Conservation (phyloP, 2,329 filamentous ascomycete species). For the Colletotrichum sp. region DNA sequence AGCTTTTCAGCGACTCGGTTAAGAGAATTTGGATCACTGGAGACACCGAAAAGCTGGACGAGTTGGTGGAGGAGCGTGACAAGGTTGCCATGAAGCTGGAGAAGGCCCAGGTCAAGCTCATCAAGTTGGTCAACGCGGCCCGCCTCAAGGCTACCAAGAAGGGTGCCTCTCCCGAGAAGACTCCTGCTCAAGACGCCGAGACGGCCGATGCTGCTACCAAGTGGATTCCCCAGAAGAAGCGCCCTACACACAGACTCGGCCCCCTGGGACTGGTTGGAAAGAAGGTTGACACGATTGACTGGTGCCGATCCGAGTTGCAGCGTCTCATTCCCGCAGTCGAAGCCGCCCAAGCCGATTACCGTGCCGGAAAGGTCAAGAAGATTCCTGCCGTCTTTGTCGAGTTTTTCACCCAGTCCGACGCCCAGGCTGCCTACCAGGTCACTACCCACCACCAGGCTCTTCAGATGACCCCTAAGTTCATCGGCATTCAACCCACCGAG, state of each 20-base stretch:
- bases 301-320: slow-evolving; percentile 77
- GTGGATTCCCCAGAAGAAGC: slow-evolving; percentile 75
- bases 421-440: slow-evolving; percentile 86
- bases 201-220: slow-evolving; percentile 70
- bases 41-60: slow-evolving; percentile 77
- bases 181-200: slow-evolving; percentile 63
- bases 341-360: slow-evolving; percentile 70
- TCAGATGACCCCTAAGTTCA: slow-evolving; percentile 85
- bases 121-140: slow-evolving; percentile 77
- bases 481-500: slow-evolving; percentile 82
- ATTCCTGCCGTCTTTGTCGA: slow-evolving; percentile 88
- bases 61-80: slow-evolving; percentile 83
- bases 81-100: slow-evolving; percentile 83
- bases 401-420: slow-evolving; percentile 81
- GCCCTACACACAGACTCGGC: slow-evolving; percentile 77
- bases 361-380: slow-evolving; percentile 66
- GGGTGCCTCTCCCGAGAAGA: slow-evolving; percentile 45
- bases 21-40: slow-evolving; percentile 85
- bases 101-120: slow-evolving; percentile 83
- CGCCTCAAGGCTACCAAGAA: slow-evolving; percentile 74
- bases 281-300: slow-evolving; percentile 94
- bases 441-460: slow-evolving; percentile 86
- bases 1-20: slow-evolving; percentile 82
- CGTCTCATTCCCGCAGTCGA: slow-evolving; percentile 74
- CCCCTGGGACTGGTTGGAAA: slow-evolving; percentile 65